Base-by-base conservation (phyloP, 768 basidiomycete genomes). In the Cystofilobasidium ferigula region DNA sequence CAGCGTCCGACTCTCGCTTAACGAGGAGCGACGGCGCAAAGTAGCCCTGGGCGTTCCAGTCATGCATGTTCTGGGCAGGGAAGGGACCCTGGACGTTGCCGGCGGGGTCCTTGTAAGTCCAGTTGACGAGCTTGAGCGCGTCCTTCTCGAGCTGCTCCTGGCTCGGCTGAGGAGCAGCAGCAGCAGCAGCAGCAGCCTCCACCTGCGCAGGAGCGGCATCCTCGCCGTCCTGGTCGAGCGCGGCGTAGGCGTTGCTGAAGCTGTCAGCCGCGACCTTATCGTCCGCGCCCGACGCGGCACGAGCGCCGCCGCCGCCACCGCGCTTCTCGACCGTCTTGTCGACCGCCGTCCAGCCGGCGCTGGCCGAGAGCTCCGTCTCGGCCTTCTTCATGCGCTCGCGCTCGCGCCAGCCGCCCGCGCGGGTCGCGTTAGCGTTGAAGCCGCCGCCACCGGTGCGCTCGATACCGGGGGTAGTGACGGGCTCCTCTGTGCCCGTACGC, bases 61-160 rank as follows among this genome's bases (percentile, higher is more conserved):
- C 88, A 78, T 94, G 91, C 92, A 97, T 94, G 62, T 87, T 71
- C 68, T 86, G 84, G 32, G 89, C 89, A 53, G 81, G 82, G 80
- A 94, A 97, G 7, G 92, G 91, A 65, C 91, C 92, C 83, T 97
- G 92, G 47, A 93, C 78, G 67, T 86, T 83, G n/a, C 92, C 90
- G 70, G 87, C 83, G 24, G 90, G 91, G 73, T 97, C 92, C 58
- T 90, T 82, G 76, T 97, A 97, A 28, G 85, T 87, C 92, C 92
- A 97, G 73, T 89, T 84, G 26, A 67, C 65, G 38, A 61, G 35
- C 38, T 54, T 57, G 32, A 67, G 40, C 45, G 67, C 62, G 5
- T 48, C 45, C 22, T 32, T 43, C 20, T 43, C 58, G 45, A 59
- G 48, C 26, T 58, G 42, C 38, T 59, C 40, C 35, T 60, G 47